These are phyloP conservation scores for Cyclotella sp. DNA, from an alignment of 108 stramenopile genomes.

Conservation along the genomic window DNA sequence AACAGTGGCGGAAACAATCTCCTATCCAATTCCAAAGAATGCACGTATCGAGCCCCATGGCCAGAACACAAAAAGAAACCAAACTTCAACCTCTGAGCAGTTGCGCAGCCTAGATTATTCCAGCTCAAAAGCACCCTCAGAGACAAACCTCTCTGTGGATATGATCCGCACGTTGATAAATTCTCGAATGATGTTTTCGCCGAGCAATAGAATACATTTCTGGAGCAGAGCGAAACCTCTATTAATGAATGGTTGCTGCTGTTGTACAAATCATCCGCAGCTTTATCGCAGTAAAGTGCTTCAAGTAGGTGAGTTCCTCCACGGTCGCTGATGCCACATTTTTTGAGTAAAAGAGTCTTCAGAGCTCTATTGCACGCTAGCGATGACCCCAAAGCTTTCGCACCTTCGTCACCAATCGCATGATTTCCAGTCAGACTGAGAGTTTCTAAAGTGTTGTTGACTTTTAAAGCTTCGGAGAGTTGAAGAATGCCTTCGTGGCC, in stretches of 20 bases:
- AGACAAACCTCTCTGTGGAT: neutral
- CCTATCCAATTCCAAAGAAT: conserved; percentile 15
- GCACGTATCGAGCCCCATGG: conserved; percentile 15
- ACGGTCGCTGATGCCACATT: conserved; percentile 26
- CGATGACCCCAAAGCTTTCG: neutral
- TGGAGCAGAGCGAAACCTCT: conserved; percentile 21
- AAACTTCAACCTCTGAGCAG: conserved; percentile 23
- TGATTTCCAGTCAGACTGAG: conserved; percentile 24
- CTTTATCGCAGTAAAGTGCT: conserved; percentile 22
- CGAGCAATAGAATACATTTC: neutral
- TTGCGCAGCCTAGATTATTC: conserved; percentile 23
- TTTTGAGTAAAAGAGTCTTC: conserved; percentile 26
- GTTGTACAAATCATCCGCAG: conserved; percentile 11
- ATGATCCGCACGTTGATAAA: neutral
- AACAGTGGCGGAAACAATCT: conserved; percentile 24
- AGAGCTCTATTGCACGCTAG: conserved; percentile 18
- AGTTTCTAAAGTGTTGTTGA: conserved; percentile 24
- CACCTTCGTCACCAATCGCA: conserved; percentile 27
- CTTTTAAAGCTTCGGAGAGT: conserved; percentile 18
- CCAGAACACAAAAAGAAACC: conserved; percentile 17
- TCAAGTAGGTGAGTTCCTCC: conserved; percentile 9
- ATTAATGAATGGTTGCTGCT: conserved; percentile 29
- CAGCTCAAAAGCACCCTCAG: conserved; percentile 11
- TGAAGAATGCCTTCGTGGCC: conserved; percentile 3
- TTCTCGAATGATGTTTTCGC: neutral